Base-by-base conservation (phyloP, 2,329 filamentous ascomycete species). In the Coniella lustricola region DNA sequence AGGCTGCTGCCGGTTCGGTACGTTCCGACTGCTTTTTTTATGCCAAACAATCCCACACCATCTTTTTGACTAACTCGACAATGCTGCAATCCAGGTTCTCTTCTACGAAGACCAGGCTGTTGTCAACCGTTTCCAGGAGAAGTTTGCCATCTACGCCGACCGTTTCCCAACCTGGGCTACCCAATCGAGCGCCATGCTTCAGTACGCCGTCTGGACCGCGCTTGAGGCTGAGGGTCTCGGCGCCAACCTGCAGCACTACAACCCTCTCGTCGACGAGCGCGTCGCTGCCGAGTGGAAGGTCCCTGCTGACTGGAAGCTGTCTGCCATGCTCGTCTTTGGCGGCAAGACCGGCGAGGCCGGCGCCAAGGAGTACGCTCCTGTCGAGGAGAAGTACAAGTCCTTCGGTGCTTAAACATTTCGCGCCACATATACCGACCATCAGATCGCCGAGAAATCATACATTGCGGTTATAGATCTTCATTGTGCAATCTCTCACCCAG, bases 241-340 rank as follows among this genome's bases (percentile, higher is more conserved):
- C 56, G 86, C 84, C 64, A 95, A 90, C 75, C 76, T 95, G 46
- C 90, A 95, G 76, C 90, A 95, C 73, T 95, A 95, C 76, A 93
- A 89, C 77, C 89, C 89, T 17, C 68, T 95, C 50, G 80, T 94
- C 58, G 85, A 95, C 69, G 74, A 76, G 56, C 80, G 82, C 70
- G 84, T 90, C 46, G 69, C 76, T 38, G 72, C 68, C 53, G 71
- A 80, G 58, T 95, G 87, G 85, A 75, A 76, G 49, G 59, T 95
- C 29, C 85, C 87, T 37, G 61, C 69, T 16, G 76, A 77, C 59
- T 95, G 90, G 89, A 79, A 79, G 62, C 77, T 95, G 55, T 80
- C 84, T 62, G 84, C 86, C 20, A 88, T 95, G 76, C 73, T 96
- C 56, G 89, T 95, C 60, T 93, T 95, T 67, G 88, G 88, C 55